Percentiles rank a stretch among this genome's conserved stretches.
phyloP scores from a whole-genome alignment of 2,329 filamentous ascomycete species.

The Penicillium sp. region DNA sequence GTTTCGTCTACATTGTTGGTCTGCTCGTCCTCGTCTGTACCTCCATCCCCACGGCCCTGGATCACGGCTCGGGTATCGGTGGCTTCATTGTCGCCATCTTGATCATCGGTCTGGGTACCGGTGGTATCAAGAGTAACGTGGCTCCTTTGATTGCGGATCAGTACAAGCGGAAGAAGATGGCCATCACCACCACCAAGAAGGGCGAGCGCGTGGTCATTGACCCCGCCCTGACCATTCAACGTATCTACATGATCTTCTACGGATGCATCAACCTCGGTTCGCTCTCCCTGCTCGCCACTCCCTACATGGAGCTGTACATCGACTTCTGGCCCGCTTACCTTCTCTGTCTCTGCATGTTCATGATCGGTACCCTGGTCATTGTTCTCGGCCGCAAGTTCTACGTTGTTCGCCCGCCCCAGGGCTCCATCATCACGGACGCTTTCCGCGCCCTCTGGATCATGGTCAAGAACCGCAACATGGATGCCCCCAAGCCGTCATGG shows the following conservation, averaged over 20 bases:
- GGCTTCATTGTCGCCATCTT: conserved; percentile 58
- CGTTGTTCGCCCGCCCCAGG: conserved; percentile 54
- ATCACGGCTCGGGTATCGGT: conserved; percentile 51
- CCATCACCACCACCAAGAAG: conserved; percentile 41
- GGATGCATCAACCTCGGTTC: conserved; percentile 72
- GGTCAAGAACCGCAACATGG: conserved; percentile 50
- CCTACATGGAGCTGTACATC: conserved; percentile 64
- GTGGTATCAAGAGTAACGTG: conserved; percentile 68
- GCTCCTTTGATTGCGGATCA: conserved; percentile 63
- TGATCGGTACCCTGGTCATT: conserved; percentile 58
- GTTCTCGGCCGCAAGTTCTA: conserved; percentile 47
- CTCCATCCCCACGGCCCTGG: conserved; percentile 52
- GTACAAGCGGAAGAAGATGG: conserved; percentile 58
- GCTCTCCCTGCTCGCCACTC: conserved; percentile 64
- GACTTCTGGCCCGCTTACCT: conserved; percentile 67
- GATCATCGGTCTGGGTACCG: conserved; percentile 64
- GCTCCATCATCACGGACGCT: conserved; percentile 63
- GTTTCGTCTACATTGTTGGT: conserved; percentile 58
- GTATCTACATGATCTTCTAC: conserved; percentile 74
- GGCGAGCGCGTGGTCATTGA: conserved; percentile 63
- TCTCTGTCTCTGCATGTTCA: conserved; percentile 62
- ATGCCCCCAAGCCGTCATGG: conserved; percentile 66
- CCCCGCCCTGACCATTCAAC: conserved; percentile 63
- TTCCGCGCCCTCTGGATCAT: conserved; percentile 62
- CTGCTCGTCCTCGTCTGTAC: conserved; percentile 56